A percentile compares a stretch with the other conserved stretches of the same genome.
Conservation (phyloP, 495 filamentous ascomycete genomes). For the Penicillium bialowiezense region DNA sequence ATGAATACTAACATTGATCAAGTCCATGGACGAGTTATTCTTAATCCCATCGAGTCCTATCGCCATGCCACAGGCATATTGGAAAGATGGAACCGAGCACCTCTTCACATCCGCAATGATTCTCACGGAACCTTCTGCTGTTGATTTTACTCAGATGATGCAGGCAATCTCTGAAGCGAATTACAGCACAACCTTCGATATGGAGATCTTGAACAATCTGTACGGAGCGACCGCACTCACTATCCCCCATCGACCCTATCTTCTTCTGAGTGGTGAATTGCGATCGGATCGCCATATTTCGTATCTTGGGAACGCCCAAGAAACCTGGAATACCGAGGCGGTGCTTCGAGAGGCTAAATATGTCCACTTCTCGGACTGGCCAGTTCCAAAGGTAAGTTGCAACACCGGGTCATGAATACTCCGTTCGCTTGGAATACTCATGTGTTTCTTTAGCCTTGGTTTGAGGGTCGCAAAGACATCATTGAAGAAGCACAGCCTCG, state of each 20-base stretch:
- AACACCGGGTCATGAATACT: no score
- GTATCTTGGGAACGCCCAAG: constrained; percentile 53
- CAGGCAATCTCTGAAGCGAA: constrained; percentile 24
- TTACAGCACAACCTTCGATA: constrained; percentile 8
- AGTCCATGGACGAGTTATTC: constrained; percentile 64
- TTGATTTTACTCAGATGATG: constrained; percentile 47
- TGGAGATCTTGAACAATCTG: constrained; percentile 55
- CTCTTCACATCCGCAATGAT: constrained; percentile 53
- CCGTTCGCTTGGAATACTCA: no score
- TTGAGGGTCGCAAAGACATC: no score
- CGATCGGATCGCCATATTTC: constrained; percentile 46
- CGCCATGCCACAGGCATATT: constrained; percentile 62
- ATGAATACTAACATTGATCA: not conserved
- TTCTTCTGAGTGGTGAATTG: constrained; percentile 62
- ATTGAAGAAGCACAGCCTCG: no score
- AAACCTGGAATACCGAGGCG: constrained; percentile 58
- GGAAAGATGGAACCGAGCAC: constrained; percentile 46
- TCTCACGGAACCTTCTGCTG: constrained; percentile 51
- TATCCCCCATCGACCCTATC: constrained; percentile 64
- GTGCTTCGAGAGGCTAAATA: constrained; percentile 61
- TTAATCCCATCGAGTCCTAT: constrained; percentile 49
- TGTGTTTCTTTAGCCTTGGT: no score
- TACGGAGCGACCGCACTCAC: constrained; percentile 57
- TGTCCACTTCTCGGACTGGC: constrained; percentile 70
- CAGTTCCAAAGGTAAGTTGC: constrained; percentile 56